Conservation (phyloP, 2,329 filamentous ascomycete species). For the Chaetomiaceae sp. region DNA sequence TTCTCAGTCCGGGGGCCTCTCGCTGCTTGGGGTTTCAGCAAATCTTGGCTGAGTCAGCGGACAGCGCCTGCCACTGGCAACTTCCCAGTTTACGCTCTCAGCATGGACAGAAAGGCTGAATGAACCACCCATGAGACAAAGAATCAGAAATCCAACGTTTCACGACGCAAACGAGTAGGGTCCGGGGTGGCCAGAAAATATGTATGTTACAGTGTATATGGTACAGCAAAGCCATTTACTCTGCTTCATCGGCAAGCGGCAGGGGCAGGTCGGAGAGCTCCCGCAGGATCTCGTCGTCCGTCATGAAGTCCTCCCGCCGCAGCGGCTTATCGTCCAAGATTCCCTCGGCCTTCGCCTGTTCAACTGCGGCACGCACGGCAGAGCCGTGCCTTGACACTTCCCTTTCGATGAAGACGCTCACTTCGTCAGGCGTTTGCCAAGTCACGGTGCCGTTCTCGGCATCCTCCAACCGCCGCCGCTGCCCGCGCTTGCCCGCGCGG, state of each 20-base stretch:
- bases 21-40: too few relatives aligned
- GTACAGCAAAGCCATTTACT: background rate
- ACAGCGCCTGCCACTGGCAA: background rate
- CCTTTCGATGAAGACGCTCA: constrained; percentile 15
- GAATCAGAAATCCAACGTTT: too few relatives aligned
- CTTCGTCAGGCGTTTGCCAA: constrained; percentile 48
- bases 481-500: constrained; percentile 73
- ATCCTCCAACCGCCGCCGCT: constrained; percentile 56
- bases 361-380: background rate
- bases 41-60: constrained; percentile 16
- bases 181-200: too few relatives aligned
- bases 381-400: background rate
- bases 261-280: constrained; percentile 2
- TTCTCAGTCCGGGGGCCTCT: constrained; percentile 16
- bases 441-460: constrained; percentile 58
- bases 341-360: background rate
- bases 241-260: too few relatives aligned
- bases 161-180: too few relatives aligned
- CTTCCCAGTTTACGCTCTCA: background rate
- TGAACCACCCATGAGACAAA: too few relatives aligned
- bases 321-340: background rate
- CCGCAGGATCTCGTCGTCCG: constrained; percentile 14
- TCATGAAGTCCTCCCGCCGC: constrained; percentile 12
- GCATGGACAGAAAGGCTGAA: too few relatives aligned
- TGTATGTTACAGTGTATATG: constrained; percentile 8